phyloP scores from a whole-genome alignment of 108 stramenopile genomes.

The Skeletonema costatum region DNA sequence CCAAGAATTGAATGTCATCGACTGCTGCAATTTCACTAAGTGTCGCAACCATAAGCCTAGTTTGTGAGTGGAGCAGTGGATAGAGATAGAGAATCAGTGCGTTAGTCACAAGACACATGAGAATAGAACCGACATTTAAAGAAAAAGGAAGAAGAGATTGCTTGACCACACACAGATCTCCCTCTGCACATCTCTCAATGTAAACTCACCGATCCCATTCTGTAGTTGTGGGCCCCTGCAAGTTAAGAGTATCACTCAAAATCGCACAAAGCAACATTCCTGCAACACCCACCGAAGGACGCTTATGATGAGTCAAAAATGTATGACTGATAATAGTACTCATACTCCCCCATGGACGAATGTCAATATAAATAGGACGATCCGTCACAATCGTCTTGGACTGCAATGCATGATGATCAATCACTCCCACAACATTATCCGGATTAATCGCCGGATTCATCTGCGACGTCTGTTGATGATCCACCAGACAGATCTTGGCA shows the following conservation, averaged over 20 bases:
- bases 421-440: conserved; percentile 69
- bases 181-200: background rate
- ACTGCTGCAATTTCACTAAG: conserved; percentile 62
- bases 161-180: background rate
- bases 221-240: conserved; percentile 76
- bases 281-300: conserved; percentile 44
- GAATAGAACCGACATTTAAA: no score
- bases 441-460: conserved; percentile 66
- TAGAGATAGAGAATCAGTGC: no score
- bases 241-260: conserved; percentile 74
- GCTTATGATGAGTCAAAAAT: conserved; percentile 52
- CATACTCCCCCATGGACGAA: conserved; percentile 83
- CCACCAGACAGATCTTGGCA: conserved; percentile 67
- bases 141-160: background rate
- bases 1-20: conserved; percentile 64
- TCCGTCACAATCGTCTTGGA: conserved; percentile 73
- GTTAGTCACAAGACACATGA: no score
- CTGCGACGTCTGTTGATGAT: conserved; percentile 78
- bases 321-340: conserved; percentile 74
- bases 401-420: conserved; percentile 87
- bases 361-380: conserved; percentile 79
- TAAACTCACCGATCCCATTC: conserved; percentile 46
- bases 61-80: background rate
- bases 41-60: conserved; percentile 70
- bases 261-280: conserved; percentile 76